These are phyloP conservation scores for Neurospora sp. DNA, from an alignment of 495 filamentous ascomycete species.

Conservation along the genomic window DNA sequence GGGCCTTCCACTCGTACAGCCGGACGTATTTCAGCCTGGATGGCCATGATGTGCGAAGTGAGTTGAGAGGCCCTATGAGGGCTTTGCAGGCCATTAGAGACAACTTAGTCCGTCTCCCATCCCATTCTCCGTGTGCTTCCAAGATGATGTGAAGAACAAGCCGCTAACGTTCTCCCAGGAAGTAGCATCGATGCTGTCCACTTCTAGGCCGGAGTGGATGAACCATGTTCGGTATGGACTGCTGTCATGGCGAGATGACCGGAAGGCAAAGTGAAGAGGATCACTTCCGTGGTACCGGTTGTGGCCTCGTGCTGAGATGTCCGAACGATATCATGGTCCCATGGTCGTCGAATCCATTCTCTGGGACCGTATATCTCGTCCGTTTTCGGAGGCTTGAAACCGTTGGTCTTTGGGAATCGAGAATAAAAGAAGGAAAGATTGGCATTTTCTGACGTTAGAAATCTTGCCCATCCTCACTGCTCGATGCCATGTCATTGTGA, in stretches of 20 bases:
- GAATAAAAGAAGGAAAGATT: background rate
- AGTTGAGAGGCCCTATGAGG: slow-evolving; percentile 1
- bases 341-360: background rate
- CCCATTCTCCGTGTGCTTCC: background rate
- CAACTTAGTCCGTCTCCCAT: slow-evolving; percentile 3
- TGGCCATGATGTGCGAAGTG: background rate
- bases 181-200: background rate
- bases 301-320: background rate
- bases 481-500: background rate
- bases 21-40: slow-evolving; percentile 8
- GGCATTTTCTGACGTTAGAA: background rate
- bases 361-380: background rate
- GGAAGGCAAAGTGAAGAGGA: background rate
- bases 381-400: background rate
- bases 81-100: slow-evolving; percentile 6
- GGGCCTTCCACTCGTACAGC: slow-evolving; percentile 7
- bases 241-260: slow-evolving; percentile 6
- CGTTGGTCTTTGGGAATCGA: background rate
- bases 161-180: background rate
- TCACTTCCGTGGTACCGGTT: background rate
- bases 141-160: background rate
- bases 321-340: background rate
- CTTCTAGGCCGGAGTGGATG: slow-evolving; percentile 5
- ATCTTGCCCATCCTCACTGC: background rate
- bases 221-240: slow-evolving; percentile 5